Percentiles rank a stretch among this genome's conserved stretches.
Evolutionary conservation across 805 yeast species (phyloP).

Genomic region (Yamadazyma laniorum): DNA sequence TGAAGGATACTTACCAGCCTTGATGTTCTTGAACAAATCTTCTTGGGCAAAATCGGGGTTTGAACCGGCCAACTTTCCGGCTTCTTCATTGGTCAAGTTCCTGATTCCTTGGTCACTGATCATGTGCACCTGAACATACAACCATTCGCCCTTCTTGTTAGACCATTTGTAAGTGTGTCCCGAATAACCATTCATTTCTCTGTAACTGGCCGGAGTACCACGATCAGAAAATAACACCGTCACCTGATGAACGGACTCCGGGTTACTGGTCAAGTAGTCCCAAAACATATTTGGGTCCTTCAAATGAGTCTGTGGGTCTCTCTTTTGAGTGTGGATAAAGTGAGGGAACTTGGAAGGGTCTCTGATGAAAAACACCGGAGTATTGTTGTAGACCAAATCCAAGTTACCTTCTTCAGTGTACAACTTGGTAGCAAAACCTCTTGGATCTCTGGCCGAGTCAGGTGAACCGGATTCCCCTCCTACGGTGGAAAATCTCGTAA

Average conservation of each 20-base stretch:
- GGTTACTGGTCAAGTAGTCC: conserved; percentile 76
- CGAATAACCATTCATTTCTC: conserved; percentile 82
- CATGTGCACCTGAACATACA: conserved; percentile 76
- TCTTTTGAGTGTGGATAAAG: conserved; percentile 86
- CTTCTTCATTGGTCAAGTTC: conserved; percentile 60
- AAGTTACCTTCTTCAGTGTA: conserved; percentile 83
- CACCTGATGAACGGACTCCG: conserved; percentile 74
- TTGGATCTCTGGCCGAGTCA: conserved; percentile 83
- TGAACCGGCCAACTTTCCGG: conserved; percentile 63
- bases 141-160: conserved; percentile 72
- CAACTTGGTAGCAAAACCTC: conserved; percentile 79
- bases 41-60: conserved; percentile 82
- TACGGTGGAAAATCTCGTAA: conserved; percentile 80
- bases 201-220: conserved; percentile 74
- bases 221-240: conserved; percentile 73
- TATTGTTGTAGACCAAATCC: conserved; percentile 83
- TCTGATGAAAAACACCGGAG: conserved; percentile 81
- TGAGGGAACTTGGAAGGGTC: conserved; percentile 86
- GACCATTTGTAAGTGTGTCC: conserved; percentile 85
- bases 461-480: conserved; percentile 84
- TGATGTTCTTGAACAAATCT: conserved; percentile 78
- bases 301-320: conserved; percentile 77
- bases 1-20: conserved; percentile 71
- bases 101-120: conserved; percentile 60
- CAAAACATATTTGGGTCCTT: conserved; percentile 82